Percentiles rank a stretch among this genome's conserved stretches.
These are phyloP conservation scores for Pseudozyma pruni DNA, from an alignment of 1,284 basidiomycete genomes.

Conservation along the genomic window DNA sequence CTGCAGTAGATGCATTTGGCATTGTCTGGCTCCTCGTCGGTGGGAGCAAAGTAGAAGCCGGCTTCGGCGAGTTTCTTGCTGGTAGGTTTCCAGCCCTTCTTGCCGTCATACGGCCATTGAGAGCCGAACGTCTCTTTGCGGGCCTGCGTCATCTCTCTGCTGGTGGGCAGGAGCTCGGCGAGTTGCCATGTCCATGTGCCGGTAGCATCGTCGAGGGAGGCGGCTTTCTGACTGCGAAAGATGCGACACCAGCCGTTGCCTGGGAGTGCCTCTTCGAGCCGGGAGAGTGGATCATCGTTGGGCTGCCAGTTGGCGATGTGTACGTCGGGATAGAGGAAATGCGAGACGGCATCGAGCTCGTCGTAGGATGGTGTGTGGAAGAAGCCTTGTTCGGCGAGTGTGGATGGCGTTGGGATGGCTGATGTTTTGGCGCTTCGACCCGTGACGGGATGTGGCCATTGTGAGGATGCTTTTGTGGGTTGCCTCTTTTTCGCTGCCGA, in stretches of 20 bases:
- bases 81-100: slow-evolving; percentile 67
- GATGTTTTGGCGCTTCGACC: slow-evolving; percentile 31
- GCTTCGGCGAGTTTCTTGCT: slow-evolving; percentile 67
- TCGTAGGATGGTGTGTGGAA: slow-evolving; percentile 53
- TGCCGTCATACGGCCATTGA: slow-evolving; percentile 64
- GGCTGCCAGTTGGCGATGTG: slow-evolving; percentile 55
- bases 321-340: slow-evolving; percentile 57
- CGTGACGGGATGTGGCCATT: slow-evolving; percentile 47
- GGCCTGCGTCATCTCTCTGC: slow-evolving; percentile 55
- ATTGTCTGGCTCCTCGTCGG: slow-evolving; percentile 58
- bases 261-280: slow-evolving; percentile 37
- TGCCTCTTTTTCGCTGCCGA: slow-evolving; percentile 37
- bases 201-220: slow-evolving; percentile 24
- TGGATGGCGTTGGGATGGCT: slow-evolving; percentile 50
- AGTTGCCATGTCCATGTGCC: slow-evolving; percentile 38
- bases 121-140: slow-evolving; percentile 62
- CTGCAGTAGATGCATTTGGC: slow-evolving; percentile 66
- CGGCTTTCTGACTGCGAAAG: slow-evolving; percentile 29
- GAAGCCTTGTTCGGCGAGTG: slow-evolving; percentile 61
- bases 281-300: slow-evolving; percentile 54
- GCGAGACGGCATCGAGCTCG: slow-evolving; percentile 49
- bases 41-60: slow-evolving; percentile 65
- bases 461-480: slow-evolving; percentile 19
- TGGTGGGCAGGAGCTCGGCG: slow-evolving; percentile 55
- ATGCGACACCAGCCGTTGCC: slow-evolving; percentile 51